Evolutionary conservation across 345 rosid genomes (phyloP).

Genomic region (Laguncularia racemosa): DNA sequence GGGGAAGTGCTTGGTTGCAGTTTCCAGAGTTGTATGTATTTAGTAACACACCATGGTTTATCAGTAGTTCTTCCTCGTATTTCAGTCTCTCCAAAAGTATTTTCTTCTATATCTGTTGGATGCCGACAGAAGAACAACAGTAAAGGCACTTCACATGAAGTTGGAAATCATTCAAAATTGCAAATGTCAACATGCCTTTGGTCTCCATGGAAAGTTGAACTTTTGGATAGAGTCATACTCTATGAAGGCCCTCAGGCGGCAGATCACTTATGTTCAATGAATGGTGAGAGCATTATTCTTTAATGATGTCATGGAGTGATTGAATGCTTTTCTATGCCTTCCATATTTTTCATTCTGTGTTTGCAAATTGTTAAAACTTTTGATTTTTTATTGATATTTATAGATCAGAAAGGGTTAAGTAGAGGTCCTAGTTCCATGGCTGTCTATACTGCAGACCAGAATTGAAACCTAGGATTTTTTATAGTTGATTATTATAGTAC

Average conservation of each 20-base stretch:
- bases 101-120: conserved; percentile 50
- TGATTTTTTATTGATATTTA: too few relatives aligned
- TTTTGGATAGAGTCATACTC: conserved; percentile 80
- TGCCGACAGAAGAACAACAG: conserved; percentile 33
- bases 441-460: too few relatives aligned
- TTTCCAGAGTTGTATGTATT: conserved; percentile 76
- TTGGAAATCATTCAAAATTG: conserved; percentile 19
- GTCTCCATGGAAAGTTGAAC: conserved; percentile 72
- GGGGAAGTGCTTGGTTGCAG: conserved; percentile 78
- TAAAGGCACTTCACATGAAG: conserved; percentile 17
- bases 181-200: conserved; percentile 24
- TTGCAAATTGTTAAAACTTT: too few relatives aligned
- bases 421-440: too few relatives aligned
- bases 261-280: conserved; percentile 66
- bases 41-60: conserved; percentile 76
- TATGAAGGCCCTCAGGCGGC: conserved; percentile 87
- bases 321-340: too few relatives aligned
- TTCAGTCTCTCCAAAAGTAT: conserved; percentile 44
- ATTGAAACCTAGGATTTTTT: too few relatives aligned
- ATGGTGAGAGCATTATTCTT: conserved; percentile 53
- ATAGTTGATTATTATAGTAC: too few relatives aligned
- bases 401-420: too few relatives aligned
- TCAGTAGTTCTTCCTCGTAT: conserved; percentile 84
- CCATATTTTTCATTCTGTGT: too few relatives aligned
- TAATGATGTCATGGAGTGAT: conserved; percentile 3